These are phyloP conservation scores for Jamesozyma spencerorum DNA, from an alignment of 805 yeast genomes.

Conservation along the genomic window DNA sequence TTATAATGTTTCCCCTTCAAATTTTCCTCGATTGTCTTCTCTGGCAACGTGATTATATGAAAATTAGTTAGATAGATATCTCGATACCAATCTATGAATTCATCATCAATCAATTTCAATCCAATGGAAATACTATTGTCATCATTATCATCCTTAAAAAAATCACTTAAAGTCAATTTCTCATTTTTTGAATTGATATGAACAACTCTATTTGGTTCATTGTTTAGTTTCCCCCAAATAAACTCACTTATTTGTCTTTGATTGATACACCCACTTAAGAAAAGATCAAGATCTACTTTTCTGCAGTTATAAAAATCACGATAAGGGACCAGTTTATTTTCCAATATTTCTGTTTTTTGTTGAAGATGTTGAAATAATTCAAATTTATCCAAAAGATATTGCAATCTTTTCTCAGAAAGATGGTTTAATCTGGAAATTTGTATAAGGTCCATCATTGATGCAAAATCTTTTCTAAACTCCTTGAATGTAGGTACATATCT, in stretches of 20 bases:
- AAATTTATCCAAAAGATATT: slow-evolving; percentile 29
- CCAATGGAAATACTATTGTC: slow-evolving; percentile 18
- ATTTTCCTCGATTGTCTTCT: slow-evolving; percentile 10
- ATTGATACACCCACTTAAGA: slow-evolving; percentile 24
- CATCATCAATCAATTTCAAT: slow-evolving; percentile 26
- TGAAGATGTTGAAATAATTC: slow-evolving; percentile 31
- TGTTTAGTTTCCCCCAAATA: slow-evolving; percentile 31
- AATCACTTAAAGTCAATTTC: slow-evolving; percentile 18
- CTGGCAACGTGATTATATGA: slow-evolving; percentile 18
- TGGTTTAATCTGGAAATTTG: slow-evolving; percentile 13
- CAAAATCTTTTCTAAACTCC: slow-evolving; percentile 28
- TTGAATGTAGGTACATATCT: slow-evolving; percentile 23
- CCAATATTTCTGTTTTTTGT: slow-evolving; percentile 29
- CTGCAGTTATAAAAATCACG: slow-evolving; percentile 83
- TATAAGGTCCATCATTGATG: slow-evolving; percentile 14
- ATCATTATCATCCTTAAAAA: slow-evolving; percentile 11
- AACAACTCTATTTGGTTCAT: slow-evolving; percentile 31
- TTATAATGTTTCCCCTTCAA: slow-evolving; percentile 19
- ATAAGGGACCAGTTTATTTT: slow-evolving; percentile 33
- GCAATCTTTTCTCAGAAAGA: slow-evolving; percentile 23
- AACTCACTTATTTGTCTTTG: slow-evolving; percentile 29
- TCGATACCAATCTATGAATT: slow-evolving; percentile 20
- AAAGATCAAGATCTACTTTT: slow-evolving; percentile 58
- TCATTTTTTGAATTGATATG: slow-evolving; percentile 18
- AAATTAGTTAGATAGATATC: slow-evolving; percentile 16